Base-by-base conservation (phyloP, 192 early-diverging fungal species). In the Linnemannia hyalina region DNA sequence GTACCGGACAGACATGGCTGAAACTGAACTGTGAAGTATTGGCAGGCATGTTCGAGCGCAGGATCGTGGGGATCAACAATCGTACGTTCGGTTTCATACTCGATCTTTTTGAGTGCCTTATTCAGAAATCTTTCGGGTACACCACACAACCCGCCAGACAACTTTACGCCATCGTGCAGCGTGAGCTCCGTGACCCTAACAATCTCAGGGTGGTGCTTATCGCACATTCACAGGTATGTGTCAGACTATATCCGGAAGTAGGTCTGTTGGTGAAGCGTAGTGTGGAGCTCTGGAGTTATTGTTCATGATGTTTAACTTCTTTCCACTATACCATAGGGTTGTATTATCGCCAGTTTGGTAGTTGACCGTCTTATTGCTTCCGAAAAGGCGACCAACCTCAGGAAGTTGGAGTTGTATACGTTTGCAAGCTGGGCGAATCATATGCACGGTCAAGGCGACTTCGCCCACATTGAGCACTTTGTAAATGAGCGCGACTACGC, bases 141-240 rank as follows among this genome's bases (percentile, higher is more conserved):
- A 44, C 54, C 32, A 75, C 55, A n/a, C 38, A 75, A 3, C 20
- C 6, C 74, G 29, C 41, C 55, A 57, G 74, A 11, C 3, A 42
- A n/a, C 74, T 75, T 65, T 75, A 75, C 41, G 57, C 49, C 29
- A 36, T 46, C 40, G 41, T 36, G 35, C 36, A 60, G 54, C 40
- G 41, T 42, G 74, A 55, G 38, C 74, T 75, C 40, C 35, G 55
- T 75, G 57, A 60, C 3, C 1, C 23, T 0, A 38, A 65, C 13
- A 75, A 60, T 5, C 6, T 22, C 1, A 75, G 40, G 23, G 74
- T 75, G 55, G 74, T 75, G 40, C 74, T 75, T 38, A 75, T 75
- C 41, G 74, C 54, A 1, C 74, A 75, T 75, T 75, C 74, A 36
- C 74, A 75, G 74, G 74, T 75, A 32, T n/a, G 74, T 75, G 41